Evolutionary conservation across 805 yeast species (phyloP).

Genomic region (Barnettozyma pratensis): DNA sequence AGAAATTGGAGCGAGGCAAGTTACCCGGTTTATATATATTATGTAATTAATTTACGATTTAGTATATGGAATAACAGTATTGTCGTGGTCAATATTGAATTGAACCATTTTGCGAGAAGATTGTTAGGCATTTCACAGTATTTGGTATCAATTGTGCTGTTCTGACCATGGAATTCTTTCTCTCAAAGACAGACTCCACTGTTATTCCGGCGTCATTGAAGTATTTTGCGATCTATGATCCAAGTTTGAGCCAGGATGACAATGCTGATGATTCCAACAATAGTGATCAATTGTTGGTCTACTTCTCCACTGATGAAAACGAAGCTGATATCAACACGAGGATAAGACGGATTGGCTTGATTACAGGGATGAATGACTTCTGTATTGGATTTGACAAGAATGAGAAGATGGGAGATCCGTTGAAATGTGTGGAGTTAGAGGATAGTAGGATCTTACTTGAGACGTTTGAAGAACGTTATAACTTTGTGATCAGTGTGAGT

Average conservation of each 20-base stretch:
- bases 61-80: too few relatives aligned
- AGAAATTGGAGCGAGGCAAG: too few relatives aligned
- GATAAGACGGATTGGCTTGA: constrained; percentile 35
- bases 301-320: constrained; percentile 22
- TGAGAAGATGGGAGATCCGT: neutral
- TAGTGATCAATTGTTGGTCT: constrained; percentile 28
- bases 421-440: constrained; percentile 25
- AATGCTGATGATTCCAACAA: constrained; percentile 21
- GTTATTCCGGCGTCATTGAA: constrained; percentile 16
- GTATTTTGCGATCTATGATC: constrained; percentile 35
- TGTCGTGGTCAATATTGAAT: too few relatives aligned
- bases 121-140: too few relatives aligned
- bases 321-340: constrained; percentile 27
- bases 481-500: constrained; percentile 21
- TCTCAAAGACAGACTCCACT: constrained; percentile 11
- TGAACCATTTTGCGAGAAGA: neutral
- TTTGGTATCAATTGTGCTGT: too few relatives aligned
- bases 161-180: constrained; percentile 19
- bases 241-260: constrained; percentile 28
- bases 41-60: too few relatives aligned
- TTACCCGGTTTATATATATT: too few relatives aligned
- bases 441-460: constrained; percentile 24
- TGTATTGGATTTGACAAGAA: constrained; percentile 9
- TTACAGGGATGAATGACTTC: constrained; percentile 31
- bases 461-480: constrained; percentile 26